These are phyloP conservation scores for Apiotrichum domesticum DNA, from an alignment of 1,284 basidiomycete species.

Conservation along the genomic window DNA sequence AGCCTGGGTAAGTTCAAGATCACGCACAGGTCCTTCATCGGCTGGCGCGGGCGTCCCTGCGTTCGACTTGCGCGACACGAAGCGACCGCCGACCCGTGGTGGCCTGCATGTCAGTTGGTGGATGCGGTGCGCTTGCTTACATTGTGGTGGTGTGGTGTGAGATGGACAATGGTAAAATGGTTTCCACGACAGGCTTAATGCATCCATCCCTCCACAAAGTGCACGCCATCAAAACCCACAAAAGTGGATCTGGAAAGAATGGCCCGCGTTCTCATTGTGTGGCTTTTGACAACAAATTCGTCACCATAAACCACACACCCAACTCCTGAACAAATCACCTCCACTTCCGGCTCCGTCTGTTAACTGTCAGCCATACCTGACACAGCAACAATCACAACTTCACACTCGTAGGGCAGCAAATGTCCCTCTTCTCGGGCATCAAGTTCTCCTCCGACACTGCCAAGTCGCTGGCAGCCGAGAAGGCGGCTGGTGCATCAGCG, in stretches of 20 bases:
- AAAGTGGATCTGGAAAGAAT: too few relatives aligned
- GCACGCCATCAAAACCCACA: too few relatives aligned
- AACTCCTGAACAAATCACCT: too few relatives aligned
- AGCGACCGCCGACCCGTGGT: slow-evolving; percentile 7
- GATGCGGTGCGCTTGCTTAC: neutral
- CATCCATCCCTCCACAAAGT: too few relatives aligned
- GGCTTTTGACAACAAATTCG: too few relatives aligned
- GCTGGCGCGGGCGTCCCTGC: slow-evolving; percentile 30
- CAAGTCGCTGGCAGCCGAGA: slow-evolving; percentile 16
- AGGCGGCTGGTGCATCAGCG: neutral
- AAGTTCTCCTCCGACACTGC: slow-evolving; percentile 30
- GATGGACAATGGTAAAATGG: neutral
- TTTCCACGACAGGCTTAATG: too few relatives aligned
- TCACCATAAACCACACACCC: too few relatives aligned
- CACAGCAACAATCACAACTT: neutral
- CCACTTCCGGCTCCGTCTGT: too few relatives aligned
- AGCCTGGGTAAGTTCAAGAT: neutral
- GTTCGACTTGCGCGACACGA: slow-evolving; percentile 34
- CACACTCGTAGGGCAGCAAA: slow-evolving; percentile 4
- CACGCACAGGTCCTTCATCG: slow-evolving; percentile 20
- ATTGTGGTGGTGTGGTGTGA: slow-evolving; percentile 3
- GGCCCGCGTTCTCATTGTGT: neutral
- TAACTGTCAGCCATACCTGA: neutral
- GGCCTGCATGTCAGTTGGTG: slow-evolving; percentile 10
- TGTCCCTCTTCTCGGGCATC: slow-evolving; percentile 45